Base-by-base conservation (phyloP, 2,329 filamentous ascomycete genomes). In the Aspergillus costaricaensis region DNA sequence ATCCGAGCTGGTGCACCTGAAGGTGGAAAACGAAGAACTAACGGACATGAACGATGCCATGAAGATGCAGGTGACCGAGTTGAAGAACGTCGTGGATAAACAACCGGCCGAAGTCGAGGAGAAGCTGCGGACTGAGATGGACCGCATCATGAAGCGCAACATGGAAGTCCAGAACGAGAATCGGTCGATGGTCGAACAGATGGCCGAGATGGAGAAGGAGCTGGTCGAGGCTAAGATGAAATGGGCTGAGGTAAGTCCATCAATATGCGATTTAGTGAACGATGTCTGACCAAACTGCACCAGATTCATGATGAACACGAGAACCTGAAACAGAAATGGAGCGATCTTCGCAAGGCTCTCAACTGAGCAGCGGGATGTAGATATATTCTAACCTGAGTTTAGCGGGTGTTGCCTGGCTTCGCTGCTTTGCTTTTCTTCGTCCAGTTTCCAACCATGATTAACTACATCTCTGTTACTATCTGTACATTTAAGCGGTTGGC, bases 161-260 rank as follows among this genome's bases (percentile, higher is more conserved):
- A 86, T 90, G 64, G 92, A 96, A 70, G 93, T 98, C 7, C 93
- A 98, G 71, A 92, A 96, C 68, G 92, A 96, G 79, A 99, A 98
- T 72, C 85, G 90, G 62, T 86, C 84, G 60, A 80, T 99, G 67
- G 93, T 97, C 77, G 94, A 96, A 73, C 91, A 95, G 71, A 85
- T 96, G 84, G 84, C 86, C 5, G 92, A 97, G 68, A 91, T 98
- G 81, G 95, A 98, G 81, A 91, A 93, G 77, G 88, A 92, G 75
- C 81, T 99, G 66, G 94, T 99, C 64, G 87, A 89, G 73, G 95
- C 92, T 1, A 99, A 99, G 84, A 90, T 99, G 91, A 86, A 87
- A 71, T 92, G 93, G 80, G 95, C 95, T 57, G 92, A 97, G 88
- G 94, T 96, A 83, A 82, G 88, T 59, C 7, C 17, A 8, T 12